Conservation (phyloP, 768 basidiomycete species). For the Piloderma croceum region DNA sequence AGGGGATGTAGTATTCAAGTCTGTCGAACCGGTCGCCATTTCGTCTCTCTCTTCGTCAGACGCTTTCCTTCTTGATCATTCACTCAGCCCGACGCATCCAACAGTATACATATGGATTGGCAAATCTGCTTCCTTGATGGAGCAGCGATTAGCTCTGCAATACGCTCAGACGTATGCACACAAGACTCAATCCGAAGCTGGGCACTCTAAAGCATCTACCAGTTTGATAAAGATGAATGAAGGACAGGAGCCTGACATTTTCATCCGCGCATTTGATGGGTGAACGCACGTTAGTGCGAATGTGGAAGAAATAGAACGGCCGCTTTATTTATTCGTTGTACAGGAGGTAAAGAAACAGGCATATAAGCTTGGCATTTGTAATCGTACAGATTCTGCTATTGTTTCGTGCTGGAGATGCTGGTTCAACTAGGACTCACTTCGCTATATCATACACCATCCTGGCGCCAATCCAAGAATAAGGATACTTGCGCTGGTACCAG, state of each 20-base stretch:
- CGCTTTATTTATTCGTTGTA: too few relatives aligned
- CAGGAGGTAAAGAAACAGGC: too few relatives aligned
- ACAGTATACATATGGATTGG: constrained; percentile 60
- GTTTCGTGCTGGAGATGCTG: too few relatives aligned
- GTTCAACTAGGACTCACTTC: background rate
- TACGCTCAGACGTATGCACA: constrained; percentile 54
- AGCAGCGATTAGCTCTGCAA: constrained; percentile 46
- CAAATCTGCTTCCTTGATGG: constrained; percentile 38
- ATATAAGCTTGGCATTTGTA: too few relatives aligned
- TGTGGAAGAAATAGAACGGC: too few relatives aligned
- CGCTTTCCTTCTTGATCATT: constrained; percentile 48
- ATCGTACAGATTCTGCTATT: too few relatives aligned
- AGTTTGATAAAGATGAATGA: constrained; percentile 50
- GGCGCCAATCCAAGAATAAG: constrained; percentile 83
- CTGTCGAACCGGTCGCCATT: constrained; percentile 25
- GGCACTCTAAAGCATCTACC: constrained; percentile 19
- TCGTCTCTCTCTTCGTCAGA: constrained; percentile 41
- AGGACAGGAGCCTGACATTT: constrained; percentile 46
- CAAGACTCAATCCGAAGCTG: constrained; percentile 24
- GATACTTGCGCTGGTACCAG: constrained; percentile 90
- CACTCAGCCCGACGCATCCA: constrained; percentile 28
- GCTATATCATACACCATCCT: constrained; percentile 18
- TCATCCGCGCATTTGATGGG: constrained; percentile 28
- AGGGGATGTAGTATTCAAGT: constrained; percentile 34
- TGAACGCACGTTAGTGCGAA: too few relatives aligned